Evolutionary conservation across 1,139 yeast genomes (phyloP).

Genomic region (Pichia sp.): DNA sequence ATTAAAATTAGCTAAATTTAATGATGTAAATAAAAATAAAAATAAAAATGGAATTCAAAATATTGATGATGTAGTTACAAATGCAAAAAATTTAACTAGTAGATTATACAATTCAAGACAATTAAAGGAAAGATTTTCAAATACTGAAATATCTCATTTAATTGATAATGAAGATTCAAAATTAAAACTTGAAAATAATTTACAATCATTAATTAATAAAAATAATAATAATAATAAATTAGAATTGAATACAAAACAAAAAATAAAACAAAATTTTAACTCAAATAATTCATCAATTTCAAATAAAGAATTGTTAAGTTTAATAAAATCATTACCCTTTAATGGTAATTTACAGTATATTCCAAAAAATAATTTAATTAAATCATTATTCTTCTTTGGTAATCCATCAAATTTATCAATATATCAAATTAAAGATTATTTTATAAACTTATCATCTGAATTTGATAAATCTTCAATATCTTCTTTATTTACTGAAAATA

Average conservation of each 20-base stretch:
- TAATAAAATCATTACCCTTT: slow-evolving; percentile 54
- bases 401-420: slow-evolving; percentile 62
- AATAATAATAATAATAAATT: neutral
- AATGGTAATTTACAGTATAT: slow-evolving; percentile 42
- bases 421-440: slow-evolving; percentile 46
- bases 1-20: slow-evolving; percentile 62
- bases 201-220: slow-evolving; percentile 12
- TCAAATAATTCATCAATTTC: slow-evolving; percentile 3
- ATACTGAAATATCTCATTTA: slow-evolving; percentile 21
- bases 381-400: slow-evolving; percentile 69
- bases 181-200: slow-evolving; percentile 17
- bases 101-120: slow-evolving; percentile 49
- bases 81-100: slow-evolving; percentile 38
- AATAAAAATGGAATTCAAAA: no score
- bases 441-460: slow-evolving; percentile 35
- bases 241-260: neutral
- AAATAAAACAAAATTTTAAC: neutral
- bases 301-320: slow-evolving; percentile 41
- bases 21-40: slow-evolving; percentile 30
- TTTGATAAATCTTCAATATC: slow-evolving; percentile 22
- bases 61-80: slow-evolving; percentile 28
- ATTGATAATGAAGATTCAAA: slow-evolving; percentile 29
- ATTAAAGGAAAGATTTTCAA: slow-evolving; percentile 33
- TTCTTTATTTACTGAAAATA: slow-evolving; percentile 48
- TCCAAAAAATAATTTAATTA: slow-evolving; percentile 38